phyloP scores from a whole-genome alignment of 78 protist genomes.

The Acrasis kona region DNA sequence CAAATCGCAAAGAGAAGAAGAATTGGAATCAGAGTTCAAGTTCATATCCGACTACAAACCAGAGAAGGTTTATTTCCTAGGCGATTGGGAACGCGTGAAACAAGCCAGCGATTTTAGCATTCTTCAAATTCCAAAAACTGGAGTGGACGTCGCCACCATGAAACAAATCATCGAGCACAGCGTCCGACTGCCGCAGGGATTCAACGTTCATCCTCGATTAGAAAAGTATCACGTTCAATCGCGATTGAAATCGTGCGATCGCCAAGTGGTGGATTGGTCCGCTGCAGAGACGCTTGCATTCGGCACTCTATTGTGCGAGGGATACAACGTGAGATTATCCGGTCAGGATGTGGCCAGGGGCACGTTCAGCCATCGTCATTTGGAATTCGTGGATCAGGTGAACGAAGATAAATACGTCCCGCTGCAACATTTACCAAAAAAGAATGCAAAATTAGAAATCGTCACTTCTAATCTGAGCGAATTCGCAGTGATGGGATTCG shows the following conservation, averaged over 20 bases:
- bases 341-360: conserved; percentile 93
- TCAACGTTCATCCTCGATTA: neutral
- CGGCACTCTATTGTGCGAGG: conserved; percentile 67
- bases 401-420: conserved; percentile 30
- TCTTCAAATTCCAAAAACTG: neutral
- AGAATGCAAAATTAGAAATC: neutral
- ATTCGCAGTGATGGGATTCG: conserved; percentile 80
- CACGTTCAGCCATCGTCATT: conserved; percentile 86
- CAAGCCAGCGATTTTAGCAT: neutral
- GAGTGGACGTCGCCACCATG: conserved; percentile 7
- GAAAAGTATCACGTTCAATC: neutral
- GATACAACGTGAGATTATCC: conserved; percentile 55
- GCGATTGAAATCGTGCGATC: conserved; percentile 21
- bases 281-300: conserved; percentile 83
- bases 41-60: neutral
- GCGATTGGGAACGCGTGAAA: neutral
- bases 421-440: neutral
- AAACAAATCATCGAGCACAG: conserved; percentile 25
- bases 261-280: conserved; percentile 79
- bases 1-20: neutral
- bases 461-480: conserved; percentile 45
- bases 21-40: conserved; percentile 14
- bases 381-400: conserved; percentile 43
- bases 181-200: conserved; percentile 29
- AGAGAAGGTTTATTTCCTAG: neutral